Evolutionary conservation across 2,329 filamentous ascomycete genomes (phyloP).

Genomic region (Fusarium liriodendri): DNA sequence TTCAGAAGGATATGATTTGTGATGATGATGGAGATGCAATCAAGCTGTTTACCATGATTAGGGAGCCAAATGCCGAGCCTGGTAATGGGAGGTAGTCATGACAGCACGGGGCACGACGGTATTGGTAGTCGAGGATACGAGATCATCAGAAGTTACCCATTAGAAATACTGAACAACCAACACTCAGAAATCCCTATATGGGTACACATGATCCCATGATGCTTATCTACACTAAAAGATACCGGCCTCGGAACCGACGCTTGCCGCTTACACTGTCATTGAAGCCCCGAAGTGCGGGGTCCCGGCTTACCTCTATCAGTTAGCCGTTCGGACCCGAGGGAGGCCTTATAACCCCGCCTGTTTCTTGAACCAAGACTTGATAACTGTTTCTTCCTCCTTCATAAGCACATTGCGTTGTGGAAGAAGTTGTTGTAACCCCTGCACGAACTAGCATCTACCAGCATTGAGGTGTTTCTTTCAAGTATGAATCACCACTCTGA

Average conservation of each 20-base stretch:
- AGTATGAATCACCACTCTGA: background rate
- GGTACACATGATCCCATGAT: background rate
- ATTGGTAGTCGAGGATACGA: no score
- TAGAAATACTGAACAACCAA: background rate
- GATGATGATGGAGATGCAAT: slow-evolving; percentile 69
- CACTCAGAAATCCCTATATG: background rate
- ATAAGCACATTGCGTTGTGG: background rate
- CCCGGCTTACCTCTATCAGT: background rate
- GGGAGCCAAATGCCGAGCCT: slow-evolving; percentile 38
- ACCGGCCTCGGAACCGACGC: background rate
- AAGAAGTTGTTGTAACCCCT: background rate
- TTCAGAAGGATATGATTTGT: slow-evolving; percentile 74
- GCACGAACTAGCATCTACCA: background rate
- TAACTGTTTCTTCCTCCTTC: background rate
- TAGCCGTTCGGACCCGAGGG: slow-evolving; percentile 1
- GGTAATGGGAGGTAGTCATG: background rate
- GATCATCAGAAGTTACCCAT: background rate
- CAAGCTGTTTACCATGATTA: slow-evolving; percentile 62
- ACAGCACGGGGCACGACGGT: fast-evolving
- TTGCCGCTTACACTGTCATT: background rate
- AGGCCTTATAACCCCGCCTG: background rate
- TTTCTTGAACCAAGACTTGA: background rate
- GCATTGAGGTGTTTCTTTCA: background rate
- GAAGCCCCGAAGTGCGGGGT: background rate
- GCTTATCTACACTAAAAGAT: background rate